Base-by-base conservation (phyloP, 169 alveolate species). In the Cryptosporidium parvum region DNA sequence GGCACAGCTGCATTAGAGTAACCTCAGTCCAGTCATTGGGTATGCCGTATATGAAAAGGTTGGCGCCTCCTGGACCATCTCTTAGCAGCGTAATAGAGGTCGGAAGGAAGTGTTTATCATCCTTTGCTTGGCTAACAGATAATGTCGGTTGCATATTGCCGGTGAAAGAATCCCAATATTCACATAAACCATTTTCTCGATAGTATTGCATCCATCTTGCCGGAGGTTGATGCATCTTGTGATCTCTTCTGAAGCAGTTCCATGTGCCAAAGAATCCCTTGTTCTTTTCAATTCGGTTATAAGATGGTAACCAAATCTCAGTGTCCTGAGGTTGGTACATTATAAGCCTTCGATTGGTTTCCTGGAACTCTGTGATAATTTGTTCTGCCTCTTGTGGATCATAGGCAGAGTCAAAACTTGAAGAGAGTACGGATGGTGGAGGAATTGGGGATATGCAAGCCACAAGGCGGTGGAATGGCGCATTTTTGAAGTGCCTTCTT, bases 21-120 rank as follows among this genome's bases (percentile, higher is more conserved):
- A 92, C 85, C 59, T 92, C 94, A 18, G 94, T 92, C 94, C 94
- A 92, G 56, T 86, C 92, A 65, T 91, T 86, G n/a, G 94, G 94
- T 33, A 92, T 92, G 26, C 94, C 94, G 35, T 92, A 92, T 53
- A 92, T 71, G 69, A 92, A 92, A n/a, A 92, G 85, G 61, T 92
- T 92, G n/a, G 94, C 94, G 48, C 94, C 94, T 69, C 85, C 33
- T 9, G 96, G 96, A 8, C 96, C 96, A 75, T 93, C 96, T 61
- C 92, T 92, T 23, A 93, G 91, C 59, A 93, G 80, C 35, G 94
- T 91, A 61, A 93, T 92, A 9, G 94, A 86, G 35, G 95, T 93
- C 39, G 91, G 92, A 58, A 91, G 86, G 58, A 87, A 75, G 35
- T 86, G 92, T 33, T 51, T 80, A 33, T 80, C 89, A 26, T 80